Conservation (phyloP, 371 early-diverging fungal genomes). For the Mortierella sp. region DNA sequence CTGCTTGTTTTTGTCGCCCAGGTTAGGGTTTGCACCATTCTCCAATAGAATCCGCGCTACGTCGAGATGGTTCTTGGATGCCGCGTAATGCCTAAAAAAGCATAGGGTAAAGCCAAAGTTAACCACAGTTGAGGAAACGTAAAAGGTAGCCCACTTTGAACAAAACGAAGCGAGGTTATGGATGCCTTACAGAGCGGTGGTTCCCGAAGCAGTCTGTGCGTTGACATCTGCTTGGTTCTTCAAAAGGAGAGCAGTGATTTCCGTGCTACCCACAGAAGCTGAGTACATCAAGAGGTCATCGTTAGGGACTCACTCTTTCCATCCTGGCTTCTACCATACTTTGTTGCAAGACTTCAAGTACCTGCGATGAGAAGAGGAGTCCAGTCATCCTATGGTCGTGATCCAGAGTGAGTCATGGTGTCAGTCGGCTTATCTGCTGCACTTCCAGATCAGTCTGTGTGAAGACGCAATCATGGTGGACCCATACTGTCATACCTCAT, state of each 20-base stretch:
- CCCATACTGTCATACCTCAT: constrained; percentile 58
- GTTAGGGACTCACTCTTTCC: too few relatives aligned
- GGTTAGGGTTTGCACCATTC: constrained; percentile 59
- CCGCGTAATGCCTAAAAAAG: constrained; percentile 62
- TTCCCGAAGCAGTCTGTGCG: constrained; percentile 61
- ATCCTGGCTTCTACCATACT: background rate
- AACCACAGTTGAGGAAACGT: too few relatives aligned
- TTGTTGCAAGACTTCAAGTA: too few relatives aligned
- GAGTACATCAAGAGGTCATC: background rate
- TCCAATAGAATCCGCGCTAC: constrained; percentile 58
- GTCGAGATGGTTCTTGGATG: constrained; percentile 65
- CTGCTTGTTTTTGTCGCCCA: constrained; percentile 60
- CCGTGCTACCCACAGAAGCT: constrained; percentile 66
- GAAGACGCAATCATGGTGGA: background rate
- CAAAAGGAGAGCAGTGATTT: constrained; percentile 57
- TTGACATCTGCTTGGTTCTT: constrained; percentile 59
- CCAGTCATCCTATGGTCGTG: constrained; percentile 60
- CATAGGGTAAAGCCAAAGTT: background rate
- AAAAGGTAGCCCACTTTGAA: too few relatives aligned
- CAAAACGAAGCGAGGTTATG: too few relatives aligned
- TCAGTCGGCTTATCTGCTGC: background rate
- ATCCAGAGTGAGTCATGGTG: background rate
- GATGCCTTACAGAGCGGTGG: constrained; percentile 64
- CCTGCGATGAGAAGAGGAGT: constrained; percentile 73
- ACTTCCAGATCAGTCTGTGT: background rate